Evolutionary conservation across 2,329 filamentous ascomycete species (phyloP).

Genomic region (Myriosclerotinia curreyana): DNA sequence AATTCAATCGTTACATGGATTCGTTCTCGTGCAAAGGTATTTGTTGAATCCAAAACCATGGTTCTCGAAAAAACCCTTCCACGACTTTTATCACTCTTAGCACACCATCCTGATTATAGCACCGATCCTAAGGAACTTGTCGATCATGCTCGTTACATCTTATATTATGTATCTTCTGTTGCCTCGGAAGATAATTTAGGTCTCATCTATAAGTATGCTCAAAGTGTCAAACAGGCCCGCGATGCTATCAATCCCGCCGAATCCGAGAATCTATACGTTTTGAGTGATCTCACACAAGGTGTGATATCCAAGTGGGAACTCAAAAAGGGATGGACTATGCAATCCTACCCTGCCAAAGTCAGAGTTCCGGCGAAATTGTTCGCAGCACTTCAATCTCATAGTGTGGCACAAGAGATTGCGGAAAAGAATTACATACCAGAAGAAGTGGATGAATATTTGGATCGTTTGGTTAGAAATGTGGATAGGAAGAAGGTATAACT

Average conservation of each 20-base stretch:
- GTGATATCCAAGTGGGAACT: conserved; percentile 85
- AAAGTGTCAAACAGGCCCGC: conserved; percentile 84
- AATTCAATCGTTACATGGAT: conserved; percentile 83
- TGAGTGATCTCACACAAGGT: conserved; percentile 83
- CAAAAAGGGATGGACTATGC: conserved; percentile 78
- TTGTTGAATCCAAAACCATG: conserved; percentile 56
- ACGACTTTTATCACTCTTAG: conserved; percentile 80
- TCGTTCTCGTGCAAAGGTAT: conserved; percentile 70
- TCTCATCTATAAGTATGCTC: conserved; percentile 86
- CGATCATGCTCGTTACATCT: conserved; percentile 82
- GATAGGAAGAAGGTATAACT: conserved; percentile 57
- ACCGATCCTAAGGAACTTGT: conserved; percentile 63
- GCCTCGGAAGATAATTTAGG: conserved; percentile 84
- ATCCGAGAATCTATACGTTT: conserved; percentile 75
- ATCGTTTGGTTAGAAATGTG: conserved; percentile 61
- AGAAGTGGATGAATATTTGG: conserved; percentile 65
- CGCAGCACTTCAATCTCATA: conserved; percentile 68
- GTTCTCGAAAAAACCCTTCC: conserved; percentile 79
- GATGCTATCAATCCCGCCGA: conserved; percentile 69
- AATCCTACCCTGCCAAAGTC: conserved; percentile 77
- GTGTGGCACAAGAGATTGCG: conserved; percentile 78
- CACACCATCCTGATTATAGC: conserved; percentile 89
- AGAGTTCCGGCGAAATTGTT: conserved; percentile 79
- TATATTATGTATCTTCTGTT: conserved; percentile 82
- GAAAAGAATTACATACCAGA: conserved; percentile 79